Evolutionary conservation across 805 yeast genomes (phyloP), one percentile per base, ranked within the genome.

Genomic region (Saitoella complicata): DNA sequence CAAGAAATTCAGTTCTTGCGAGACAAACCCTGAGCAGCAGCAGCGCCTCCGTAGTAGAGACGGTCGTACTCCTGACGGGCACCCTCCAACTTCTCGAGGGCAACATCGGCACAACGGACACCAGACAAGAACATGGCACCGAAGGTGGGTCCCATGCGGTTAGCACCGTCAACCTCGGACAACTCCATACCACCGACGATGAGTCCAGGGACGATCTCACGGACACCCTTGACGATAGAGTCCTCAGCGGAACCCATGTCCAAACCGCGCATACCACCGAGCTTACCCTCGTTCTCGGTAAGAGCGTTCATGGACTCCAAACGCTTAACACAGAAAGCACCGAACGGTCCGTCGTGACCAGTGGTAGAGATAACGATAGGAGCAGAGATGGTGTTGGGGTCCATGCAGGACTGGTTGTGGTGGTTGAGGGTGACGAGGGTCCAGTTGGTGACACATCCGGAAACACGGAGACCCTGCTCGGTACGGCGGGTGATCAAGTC

Each of bases 361-460:
- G 84, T 74, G 50, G 85, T 75, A 10, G 85, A 78, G 46, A 80
- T 66, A 46, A 80, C 74, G 45, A 80, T 75, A 31, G 68, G 58
- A 40, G 68, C 67, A 55, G 79, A 80, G 66, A 80, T 76, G 49
- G 84, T 79, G 65, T 79, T 78, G 42, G 87, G 86, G 58, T 79
- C 87, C 86, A 80, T 80, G 60, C 87, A 80, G 9, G 80, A 74
- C 61, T 80, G 87, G 45, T 74, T 73, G 58, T 76, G 81, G 56
- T 80, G 87, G 60, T 78, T 77, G 71, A 76, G 69, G 4, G 85
- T 66, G 29, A 80, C 87, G 54, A 80, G 67, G 38, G 87, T 80
- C 87, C 87, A 80, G 70, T 80, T 80, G 55, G 85, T 79, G 39
- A 80, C 87, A 36, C 79, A 87, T 59, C 88, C 88, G 29, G 83